Evolutionary conservation across 2,329 filamentous ascomycete species (phyloP).

Genomic region (Sporothrix curviconia): DNA sequence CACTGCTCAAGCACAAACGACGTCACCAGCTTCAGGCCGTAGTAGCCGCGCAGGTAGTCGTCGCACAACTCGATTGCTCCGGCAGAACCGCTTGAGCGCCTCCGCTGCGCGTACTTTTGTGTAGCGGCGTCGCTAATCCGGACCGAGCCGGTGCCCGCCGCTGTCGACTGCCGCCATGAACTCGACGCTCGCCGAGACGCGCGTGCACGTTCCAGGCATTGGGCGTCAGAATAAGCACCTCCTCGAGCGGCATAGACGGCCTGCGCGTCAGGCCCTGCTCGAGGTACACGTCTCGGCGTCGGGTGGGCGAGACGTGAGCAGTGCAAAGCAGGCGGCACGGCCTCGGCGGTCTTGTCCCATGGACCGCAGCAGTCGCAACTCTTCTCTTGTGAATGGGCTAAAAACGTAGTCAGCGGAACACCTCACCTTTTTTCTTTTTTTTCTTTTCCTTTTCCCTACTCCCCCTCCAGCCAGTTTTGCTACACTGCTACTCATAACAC

Average conservation of each 20-base stretch:
- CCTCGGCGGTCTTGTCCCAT: slow-evolving; percentile 64
- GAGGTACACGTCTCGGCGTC: slow-evolving; percentile 91
- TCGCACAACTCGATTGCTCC: slow-evolving; percentile 92
- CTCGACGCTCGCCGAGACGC: slow-evolving; percentile 72
- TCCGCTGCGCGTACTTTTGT: slow-evolving; percentile 57
- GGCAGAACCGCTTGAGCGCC: slow-evolving; percentile 76
- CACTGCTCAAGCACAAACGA: slow-evolving; percentile 42
- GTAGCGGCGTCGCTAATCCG: slow-evolving; percentile 34
- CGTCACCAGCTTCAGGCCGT: slow-evolving; percentile 75
- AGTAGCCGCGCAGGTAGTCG: slow-evolving; percentile 85
- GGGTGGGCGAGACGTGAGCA: slow-evolving; percentile 77
- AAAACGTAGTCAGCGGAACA: slow-evolving; percentile 8
- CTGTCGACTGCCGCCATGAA: slow-evolving; percentile 59
- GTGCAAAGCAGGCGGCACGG: slow-evolving; percentile 65
- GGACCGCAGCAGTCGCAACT: slow-evolving; percentile 69
- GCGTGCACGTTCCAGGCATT: slow-evolving; percentile 98
- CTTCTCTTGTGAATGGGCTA: slow-evolving; percentile 81
- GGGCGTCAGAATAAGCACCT: slow-evolving; percentile 77
- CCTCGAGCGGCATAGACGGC: slow-evolving; percentile 84
- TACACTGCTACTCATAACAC: too few species aligned
- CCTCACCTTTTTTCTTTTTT: not conserved
- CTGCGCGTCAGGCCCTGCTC: slow-evolving; percentile 69
- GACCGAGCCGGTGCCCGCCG: slow-evolving; percentile 27
- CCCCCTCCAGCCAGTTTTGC: not conserved
- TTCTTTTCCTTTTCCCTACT: not conserved